These are phyloP conservation scores for Russula brevipes DNA, from an alignment of 768 basidiomycete species.

Conservation along the genomic window DNA sequence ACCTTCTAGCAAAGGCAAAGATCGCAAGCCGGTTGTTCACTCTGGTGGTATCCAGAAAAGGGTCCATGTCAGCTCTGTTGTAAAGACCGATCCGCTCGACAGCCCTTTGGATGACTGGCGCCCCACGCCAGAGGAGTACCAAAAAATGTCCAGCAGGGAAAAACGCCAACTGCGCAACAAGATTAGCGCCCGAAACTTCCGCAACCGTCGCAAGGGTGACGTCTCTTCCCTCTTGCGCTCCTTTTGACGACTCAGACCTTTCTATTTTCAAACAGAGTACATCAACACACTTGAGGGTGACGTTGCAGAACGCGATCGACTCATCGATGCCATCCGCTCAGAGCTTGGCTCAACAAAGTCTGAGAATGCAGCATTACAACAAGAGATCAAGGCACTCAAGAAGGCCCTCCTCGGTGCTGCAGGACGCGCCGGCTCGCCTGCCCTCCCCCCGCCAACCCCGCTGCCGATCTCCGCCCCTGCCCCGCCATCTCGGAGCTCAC, in stretches of 20 bases:
- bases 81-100: conserved; percentile 43
- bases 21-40: conserved; percentile 62
- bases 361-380: conserved; percentile 79
- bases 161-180: conserved; percentile 96
- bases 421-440: conserved; percentile 35
- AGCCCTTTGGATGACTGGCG: conserved; percentile 75
- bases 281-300: conserved; percentile 91
- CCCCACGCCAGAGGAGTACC: conserved; percentile 87
- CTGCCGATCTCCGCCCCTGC: conserved; percentile 29
- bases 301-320: conserved; percentile 85
- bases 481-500: conserved; percentile 25
- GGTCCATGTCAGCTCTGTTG: conserved; percentile 32
- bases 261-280: conserved; percentile 55
- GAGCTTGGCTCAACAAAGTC: conserved; percentile 75
- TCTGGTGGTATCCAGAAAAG: conserved; percentile 72
- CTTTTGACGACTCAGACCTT: conserved; percentile 2
- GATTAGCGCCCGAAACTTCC: conserved; percentile 91
- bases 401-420: conserved; percentile 67
- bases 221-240: conserved; percentile 3
- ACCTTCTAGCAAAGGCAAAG: conserved; percentile 43
- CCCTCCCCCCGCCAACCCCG: conserved; percentile 45
- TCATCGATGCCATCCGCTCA: conserved; percentile 80
- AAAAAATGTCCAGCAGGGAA: conserved; percentile 92
- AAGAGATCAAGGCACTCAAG: conserved; percentile 72
- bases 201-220: conserved; percentile 87